Percentiles rank a stretch among this genome's conserved stretches.
Conservation (phyloP, 345 rosid species). For the Syzygium aromaticum region DNA sequence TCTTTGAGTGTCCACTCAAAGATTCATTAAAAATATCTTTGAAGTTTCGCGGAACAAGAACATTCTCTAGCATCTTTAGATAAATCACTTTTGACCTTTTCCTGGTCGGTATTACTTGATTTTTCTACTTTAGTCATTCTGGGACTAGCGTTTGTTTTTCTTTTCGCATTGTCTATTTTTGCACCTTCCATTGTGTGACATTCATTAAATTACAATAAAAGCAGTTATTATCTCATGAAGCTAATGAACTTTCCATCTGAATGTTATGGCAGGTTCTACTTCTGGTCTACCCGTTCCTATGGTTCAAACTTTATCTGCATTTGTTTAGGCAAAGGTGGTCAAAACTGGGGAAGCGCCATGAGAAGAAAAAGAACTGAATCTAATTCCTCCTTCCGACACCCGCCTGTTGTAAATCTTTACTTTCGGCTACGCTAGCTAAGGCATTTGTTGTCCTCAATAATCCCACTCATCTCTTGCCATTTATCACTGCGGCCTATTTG, state of each 20-base stretch:
- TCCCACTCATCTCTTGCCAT: background rate
- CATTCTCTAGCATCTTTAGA: background rate
- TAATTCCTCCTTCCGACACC: background rate
- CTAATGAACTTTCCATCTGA: background rate
- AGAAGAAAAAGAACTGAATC: constrained; percentile 42
- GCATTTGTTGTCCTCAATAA: background rate
- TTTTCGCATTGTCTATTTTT: background rate
- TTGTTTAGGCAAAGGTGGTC: constrained; percentile 61
- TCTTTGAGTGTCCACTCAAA: background rate
- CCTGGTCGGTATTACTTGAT: background rate
- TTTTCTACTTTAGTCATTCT: background rate
- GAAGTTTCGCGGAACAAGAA: background rate
- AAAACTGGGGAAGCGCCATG: constrained; percentile 41
- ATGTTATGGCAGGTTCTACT: constrained; percentile 38
- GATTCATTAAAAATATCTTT: background rate
- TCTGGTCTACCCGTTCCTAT: constrained; percentile 59
- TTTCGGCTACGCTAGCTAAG: background rate
- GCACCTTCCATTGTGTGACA: background rate
- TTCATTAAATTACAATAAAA: background rate
- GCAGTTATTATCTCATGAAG: background rate
- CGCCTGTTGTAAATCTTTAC: background rate
- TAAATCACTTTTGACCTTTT: background rate
- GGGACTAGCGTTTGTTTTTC: background rate
- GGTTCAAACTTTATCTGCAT: constrained; percentile 69
- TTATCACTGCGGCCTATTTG: background rate